phyloP scores from a whole-genome alignment of 2,329 filamentous ascomycete genomes.

The Cercospora sojina region DNA sequence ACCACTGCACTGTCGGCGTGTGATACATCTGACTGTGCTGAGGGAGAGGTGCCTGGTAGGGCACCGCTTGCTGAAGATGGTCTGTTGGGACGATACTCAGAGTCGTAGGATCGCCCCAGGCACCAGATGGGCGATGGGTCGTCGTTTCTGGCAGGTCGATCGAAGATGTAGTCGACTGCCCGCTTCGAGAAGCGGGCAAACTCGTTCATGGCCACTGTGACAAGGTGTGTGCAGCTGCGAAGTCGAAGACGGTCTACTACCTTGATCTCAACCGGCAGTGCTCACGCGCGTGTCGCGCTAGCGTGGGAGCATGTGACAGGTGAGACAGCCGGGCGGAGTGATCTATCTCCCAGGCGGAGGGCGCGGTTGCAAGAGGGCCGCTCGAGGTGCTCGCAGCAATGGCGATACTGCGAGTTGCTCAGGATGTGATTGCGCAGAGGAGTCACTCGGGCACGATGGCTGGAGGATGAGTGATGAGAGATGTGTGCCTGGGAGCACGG shows the following conservation, averaged over 20 bases:
- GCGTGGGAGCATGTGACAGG: conserved; percentile 21
- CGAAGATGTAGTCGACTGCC: conserved; percentile 89
- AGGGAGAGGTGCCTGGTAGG: conserved; percentile 31
- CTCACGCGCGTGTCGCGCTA: conserved; percentile 18
- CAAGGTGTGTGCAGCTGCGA: not conserved
- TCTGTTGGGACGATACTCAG: conserved; percentile 29
- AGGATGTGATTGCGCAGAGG: not conserved
- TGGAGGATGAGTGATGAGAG: not conserved
- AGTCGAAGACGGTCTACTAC: not conserved
- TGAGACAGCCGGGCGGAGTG: conserved; percentile 7
- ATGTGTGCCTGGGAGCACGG: not conserved
- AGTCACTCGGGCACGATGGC: conserved; percentile 11
- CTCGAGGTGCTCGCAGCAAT: not conserved
- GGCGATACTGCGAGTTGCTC: not conserved
- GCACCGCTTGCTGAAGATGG: conserved; percentile 19
- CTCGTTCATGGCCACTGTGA: conserved; percentile 60
- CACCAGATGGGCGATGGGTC: conserved; percentile 79
- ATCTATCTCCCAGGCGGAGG: not conserved
- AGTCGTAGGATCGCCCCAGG: conserved; percentile 60
- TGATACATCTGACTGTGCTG: conserved; percentile 33
- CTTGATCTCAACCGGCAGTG: conserved; percentile 7
- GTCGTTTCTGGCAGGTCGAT: conserved; percentile 83
- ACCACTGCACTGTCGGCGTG: conserved; percentile 38
- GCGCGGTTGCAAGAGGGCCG: not conserved
- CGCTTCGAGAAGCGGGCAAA: conserved; percentile 72